Conservation (phyloP, 192 early-diverging fungal genomes). For the Coemansia reversa region DNA sequence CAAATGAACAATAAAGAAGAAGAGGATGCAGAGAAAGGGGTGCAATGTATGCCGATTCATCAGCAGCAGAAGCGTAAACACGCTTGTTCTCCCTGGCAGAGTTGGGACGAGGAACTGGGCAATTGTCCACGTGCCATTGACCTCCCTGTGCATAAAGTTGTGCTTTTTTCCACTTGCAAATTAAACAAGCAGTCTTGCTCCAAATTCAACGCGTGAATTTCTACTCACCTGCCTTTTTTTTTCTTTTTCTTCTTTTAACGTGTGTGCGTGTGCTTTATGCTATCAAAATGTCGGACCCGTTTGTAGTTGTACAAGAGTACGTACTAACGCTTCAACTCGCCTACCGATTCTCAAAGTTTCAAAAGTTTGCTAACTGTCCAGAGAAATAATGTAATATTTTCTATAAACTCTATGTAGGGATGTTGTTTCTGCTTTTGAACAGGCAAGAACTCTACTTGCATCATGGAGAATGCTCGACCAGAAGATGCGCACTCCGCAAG, state of each 20-base stretch:
- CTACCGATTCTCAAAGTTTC: background rate
- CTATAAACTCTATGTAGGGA: constrained; percentile 22
- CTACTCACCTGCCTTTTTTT: background rate
- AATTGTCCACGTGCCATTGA: background rate
- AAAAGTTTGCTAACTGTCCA: background rate
- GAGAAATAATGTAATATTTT: background rate
- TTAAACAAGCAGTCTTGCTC: background rate
- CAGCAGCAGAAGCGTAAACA: background rate
- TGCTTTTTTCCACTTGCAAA: background rate
- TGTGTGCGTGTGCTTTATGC: background rate
- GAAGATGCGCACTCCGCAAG: constrained; percentile 48
- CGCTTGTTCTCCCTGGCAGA: no score
- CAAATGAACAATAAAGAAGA: constrained; percentile 4
- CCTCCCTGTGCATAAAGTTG: background rate
- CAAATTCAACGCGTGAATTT: background rate
- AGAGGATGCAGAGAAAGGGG: background rate
- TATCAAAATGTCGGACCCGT: constrained; percentile 43
- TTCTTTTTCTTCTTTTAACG: background rate
- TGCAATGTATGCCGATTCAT: background rate
- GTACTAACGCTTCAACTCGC: background rate
- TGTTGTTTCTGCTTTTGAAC: constrained; percentile 45
- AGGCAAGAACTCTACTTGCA: constrained; percentile 44
- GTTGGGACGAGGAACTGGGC: background rate
- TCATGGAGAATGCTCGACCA: constrained; percentile 40
- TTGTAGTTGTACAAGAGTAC: constrained; percentile 51